Evolutionary conservation across 2,329 filamentous ascomycete genomes (phyloP), one percentile per base, ranked within the genome.

Genomic region (Alternaria arbusti): DNA sequence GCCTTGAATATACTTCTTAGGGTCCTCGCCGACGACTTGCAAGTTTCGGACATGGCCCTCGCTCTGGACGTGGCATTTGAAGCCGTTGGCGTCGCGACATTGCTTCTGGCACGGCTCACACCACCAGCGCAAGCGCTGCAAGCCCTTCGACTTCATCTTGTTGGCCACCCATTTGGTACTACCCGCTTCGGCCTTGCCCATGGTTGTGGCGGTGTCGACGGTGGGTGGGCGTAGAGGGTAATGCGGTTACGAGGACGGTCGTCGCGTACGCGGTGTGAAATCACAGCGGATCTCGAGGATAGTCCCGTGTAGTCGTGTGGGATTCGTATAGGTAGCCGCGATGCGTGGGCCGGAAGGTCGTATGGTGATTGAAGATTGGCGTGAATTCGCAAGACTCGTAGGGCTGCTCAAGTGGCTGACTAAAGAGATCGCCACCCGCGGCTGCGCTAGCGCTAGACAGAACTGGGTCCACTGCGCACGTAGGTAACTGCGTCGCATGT

Each of bases 121-220:
- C 83, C 94, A 98, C 92, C 93, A 99, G 78, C 95, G 88, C 57
- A 99, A 85, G 7, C 95, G 87, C 75, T 96, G 77, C 3, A 79
- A 70, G 4, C 75, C 76, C 51, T 77, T 77, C 67, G 89, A 87
- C 82, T 97, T 97, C 84, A 97, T 90, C 82, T 94, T 91, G 83
- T 98, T 98, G 81, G 88, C 89, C 64, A 98, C 87, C 79, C 93
- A 88, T 83, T 97, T 98, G n/a, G 91, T 93, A 60, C 90, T 92
- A 67, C 96, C 96, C 57, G 93, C 90, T 84, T 98, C 96, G 74
- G 96, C 96, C 84, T 92, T 93, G 57, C 91, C 90, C 95, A 98
- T 98, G 32, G 52, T 72, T 61, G 52, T 63, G 57, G 54, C 46
- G 9, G n/a, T 32, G 25, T 43, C 17, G 9, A 40, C 9, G 9